phyloP scores from a whole-genome alignment of 805 yeast species.

The Yarrowia deformans region DNA sequence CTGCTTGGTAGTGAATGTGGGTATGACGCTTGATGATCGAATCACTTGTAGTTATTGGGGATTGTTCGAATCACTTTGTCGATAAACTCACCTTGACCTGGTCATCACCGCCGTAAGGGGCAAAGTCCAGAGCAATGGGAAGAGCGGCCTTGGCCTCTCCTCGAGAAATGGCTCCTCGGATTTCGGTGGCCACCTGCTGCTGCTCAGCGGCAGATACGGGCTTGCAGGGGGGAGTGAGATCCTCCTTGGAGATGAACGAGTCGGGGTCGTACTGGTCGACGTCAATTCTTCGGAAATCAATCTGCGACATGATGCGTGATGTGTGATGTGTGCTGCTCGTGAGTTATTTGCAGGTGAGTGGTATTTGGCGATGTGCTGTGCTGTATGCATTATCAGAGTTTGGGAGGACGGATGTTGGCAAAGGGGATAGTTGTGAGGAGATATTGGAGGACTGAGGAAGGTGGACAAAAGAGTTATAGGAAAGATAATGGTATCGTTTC shows the following conservation, averaged over 20 bases:
- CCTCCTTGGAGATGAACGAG: conserved; percentile 64
- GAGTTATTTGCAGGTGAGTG: conserved; percentile 28
- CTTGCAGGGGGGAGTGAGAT: conserved; percentile 64
- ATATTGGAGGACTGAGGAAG: no score
- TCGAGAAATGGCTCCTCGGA: conserved; percentile 68
- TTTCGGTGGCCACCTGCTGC: conserved; percentile 60
- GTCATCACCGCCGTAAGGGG: conserved; percentile 83
- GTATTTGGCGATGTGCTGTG: conserved; percentile 18
- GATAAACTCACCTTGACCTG: conserved; percentile 55
- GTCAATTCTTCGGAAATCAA: conserved; percentile 75
- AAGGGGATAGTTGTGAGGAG: neutral
- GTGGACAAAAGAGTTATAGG: no score
- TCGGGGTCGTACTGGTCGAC: conserved; percentile 92
- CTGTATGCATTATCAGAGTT: conserved; percentile 38
- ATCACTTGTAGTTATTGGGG: no score
- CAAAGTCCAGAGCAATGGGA: conserved; percentile 65
- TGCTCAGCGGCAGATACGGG: conserved; percentile 63
- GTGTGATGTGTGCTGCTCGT: conserved; percentile 1
- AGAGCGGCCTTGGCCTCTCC: conserved; percentile 79
- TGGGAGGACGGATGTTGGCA: neutral
- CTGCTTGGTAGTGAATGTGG: no score
- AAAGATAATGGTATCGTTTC: no score
- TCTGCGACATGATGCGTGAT: conserved; percentile 36
- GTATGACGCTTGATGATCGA: no score
- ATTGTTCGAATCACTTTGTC: no score